Conservation (phyloP, 352 stramenopile genomes). For the Phytophthora pini region DNA sequence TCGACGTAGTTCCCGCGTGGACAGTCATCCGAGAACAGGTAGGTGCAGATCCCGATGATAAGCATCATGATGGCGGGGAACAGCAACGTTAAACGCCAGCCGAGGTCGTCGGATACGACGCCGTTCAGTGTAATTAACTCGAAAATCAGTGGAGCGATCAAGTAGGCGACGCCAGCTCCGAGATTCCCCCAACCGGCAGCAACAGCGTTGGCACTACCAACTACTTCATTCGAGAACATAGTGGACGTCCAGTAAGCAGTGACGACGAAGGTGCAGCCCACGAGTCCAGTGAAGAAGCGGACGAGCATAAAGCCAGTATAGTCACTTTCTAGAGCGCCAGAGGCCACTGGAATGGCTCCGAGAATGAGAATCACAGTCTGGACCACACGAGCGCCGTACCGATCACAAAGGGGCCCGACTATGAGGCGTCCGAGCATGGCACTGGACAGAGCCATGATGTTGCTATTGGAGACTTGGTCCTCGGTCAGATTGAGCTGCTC, state of each 20-base stretch:
- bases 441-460: conserved; percentile 87
- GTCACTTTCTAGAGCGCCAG: conserved; percentile 75
- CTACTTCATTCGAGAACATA: conserved; percentile 94
- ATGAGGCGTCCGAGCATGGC: conserved; percentile 92
- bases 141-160: conserved; percentile 89
- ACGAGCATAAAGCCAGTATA: conserved; percentile 74
- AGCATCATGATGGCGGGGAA: conserved; percentile 89
- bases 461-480: conserved; percentile 89
- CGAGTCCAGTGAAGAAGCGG: conserved; percentile 93
- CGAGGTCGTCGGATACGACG: conserved; percentile 59
- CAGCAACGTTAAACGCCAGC: conserved; percentile 90
- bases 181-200: conserved; percentile 94
- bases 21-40: conserved; percentile 33
- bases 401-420: conserved; percentile 93
- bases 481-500: conserved; percentile 63
- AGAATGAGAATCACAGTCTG: conserved; percentile 80
- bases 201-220: conserved; percentile 93
- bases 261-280: conserved; percentile 92
- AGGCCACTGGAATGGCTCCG: conserved; percentile 83
- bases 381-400: conserved; percentile 84
- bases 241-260: conserved; percentile 93
- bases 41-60: conserved; percentile 52
- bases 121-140: conserved; percentile 74
- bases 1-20: conserved; percentile 21
- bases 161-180: conserved; percentile 85